Evolutionary conservation across 1,284 basidiomycete genomes (phyloP).

Genomic region (Apiotrichum veenhuisii): DNA sequence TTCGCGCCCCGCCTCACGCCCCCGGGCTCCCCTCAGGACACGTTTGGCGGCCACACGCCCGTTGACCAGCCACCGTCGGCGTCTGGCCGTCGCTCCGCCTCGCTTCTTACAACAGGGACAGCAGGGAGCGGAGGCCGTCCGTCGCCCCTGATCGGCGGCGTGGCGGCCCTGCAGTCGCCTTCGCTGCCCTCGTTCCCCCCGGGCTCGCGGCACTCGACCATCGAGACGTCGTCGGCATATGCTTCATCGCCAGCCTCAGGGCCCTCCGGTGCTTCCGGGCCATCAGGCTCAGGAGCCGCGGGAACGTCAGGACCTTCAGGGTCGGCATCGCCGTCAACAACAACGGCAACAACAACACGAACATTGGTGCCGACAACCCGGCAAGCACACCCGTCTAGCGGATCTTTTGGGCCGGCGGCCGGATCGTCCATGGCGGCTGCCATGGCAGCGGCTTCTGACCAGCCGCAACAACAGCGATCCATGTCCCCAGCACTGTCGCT

Average conservation of each 20-base stretch:
- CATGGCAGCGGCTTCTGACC: too few species aligned
- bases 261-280: too few species aligned
- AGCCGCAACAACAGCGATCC: too few species aligned
- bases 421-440: too few species aligned
- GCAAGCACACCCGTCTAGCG: not conserved
- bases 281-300: too few species aligned
- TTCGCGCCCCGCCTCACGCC: not conserved
- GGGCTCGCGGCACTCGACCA: too few species aligned
- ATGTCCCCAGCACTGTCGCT: too few species aligned
- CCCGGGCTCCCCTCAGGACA: constrained; percentile 15
- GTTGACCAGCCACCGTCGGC: not conserved
- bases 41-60: constrained; percentile 12
- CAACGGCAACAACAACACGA: not conserved
- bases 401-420: too few species aligned
- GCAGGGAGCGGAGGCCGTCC: not conserved
- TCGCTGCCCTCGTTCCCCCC: not conserved
- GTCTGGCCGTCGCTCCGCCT: not conserved
- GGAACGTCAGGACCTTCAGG: too few species aligned
- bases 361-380: not conserved
- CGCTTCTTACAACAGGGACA: not conserved
- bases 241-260: not conserved
- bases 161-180: too few species aligned
- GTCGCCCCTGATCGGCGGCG: too few species aligned
- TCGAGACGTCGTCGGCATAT: not conserved
- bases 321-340: too few species aligned